These are phyloP conservation scores for Cunninghamia lanceolata DNA, from an alignment of 75 land plant genomes.

Conservation along the genomic window DNA sequence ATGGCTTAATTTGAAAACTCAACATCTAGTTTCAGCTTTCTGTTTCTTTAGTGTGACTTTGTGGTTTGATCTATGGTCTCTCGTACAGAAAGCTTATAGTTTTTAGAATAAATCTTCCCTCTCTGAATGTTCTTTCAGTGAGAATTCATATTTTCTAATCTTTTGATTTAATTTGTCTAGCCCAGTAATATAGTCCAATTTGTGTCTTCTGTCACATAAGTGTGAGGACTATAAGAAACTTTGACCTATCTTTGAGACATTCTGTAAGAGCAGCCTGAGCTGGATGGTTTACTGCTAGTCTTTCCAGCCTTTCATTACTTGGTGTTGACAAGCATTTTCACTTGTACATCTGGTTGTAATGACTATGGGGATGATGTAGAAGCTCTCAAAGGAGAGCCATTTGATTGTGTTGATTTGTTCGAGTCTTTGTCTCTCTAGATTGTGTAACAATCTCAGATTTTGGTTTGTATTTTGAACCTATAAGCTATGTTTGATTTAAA, in stretches of 20 bases:
- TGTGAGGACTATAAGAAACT: not conserved
- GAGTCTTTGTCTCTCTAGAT: not conserved
- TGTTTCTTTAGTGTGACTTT: conserved; percentile 6
- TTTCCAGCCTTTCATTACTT: not conserved
- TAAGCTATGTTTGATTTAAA: not conserved
- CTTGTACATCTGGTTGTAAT: not conserved
- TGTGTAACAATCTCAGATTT: not conserved
- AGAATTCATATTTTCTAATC: not conserved
- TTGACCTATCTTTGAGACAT: not conserved
- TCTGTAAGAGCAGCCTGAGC: not conserved
- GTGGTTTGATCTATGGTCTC: not conserved
- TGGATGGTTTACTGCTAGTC: not conserved
- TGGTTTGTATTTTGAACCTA: not conserved
- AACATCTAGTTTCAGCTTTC: not conserved
- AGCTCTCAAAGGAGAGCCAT: too few species aligned
- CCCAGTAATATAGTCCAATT: not conserved
- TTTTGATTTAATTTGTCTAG: not conserved
- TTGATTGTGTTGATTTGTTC: too few species aligned
- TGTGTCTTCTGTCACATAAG: not conserved
- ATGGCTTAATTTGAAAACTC: not conserved
- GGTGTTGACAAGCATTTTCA: not conserved
- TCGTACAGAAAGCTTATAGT: not conserved
- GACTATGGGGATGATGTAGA: not conserved
- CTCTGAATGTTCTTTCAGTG: not conserved
- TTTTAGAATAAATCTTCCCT: not conserved